Percentiles rank a stretch among this genome's conserved stretches.
phyloP scores from a whole-genome alignment of 495 filamentous ascomycete species.

The Oleoguttula mirabilis region DNA sequence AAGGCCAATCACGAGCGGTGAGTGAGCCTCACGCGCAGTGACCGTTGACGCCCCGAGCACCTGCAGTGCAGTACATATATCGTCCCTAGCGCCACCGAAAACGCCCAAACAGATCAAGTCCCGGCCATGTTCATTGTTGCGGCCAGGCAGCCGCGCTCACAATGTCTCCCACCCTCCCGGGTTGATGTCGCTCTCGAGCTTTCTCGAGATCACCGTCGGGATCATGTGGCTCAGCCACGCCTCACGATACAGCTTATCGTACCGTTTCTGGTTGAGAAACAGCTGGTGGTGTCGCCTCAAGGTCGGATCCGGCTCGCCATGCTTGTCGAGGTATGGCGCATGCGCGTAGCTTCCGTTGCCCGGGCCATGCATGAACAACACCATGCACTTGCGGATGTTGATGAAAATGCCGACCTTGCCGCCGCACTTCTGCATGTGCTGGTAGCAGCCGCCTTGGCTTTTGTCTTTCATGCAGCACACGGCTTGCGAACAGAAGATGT shows the following conservation, averaged over 20 bases:
- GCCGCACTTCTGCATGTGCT: constrained; percentile 80
- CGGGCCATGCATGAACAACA: constrained; percentile 67
- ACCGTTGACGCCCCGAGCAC: too few relatives aligned
- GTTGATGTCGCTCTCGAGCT: constrained; percentile 87
- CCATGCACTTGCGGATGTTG: constrained; percentile 87
- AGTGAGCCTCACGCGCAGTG: too few relatives aligned
- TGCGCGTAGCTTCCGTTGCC: constrained; percentile 51
- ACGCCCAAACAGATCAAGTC: too few relatives aligned
- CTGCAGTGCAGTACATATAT: too few relatives aligned
- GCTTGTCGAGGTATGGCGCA: constrained; percentile 88
- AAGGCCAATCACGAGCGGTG: too few relatives aligned
- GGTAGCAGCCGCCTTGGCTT: constrained; percentile 71
- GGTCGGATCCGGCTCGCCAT: constrained; percentile 84
- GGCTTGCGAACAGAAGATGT: constrained; percentile 88
- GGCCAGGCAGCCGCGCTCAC: too few relatives aligned
- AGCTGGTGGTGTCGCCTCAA: constrained; percentile 69
- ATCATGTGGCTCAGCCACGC: constrained; percentile 81
- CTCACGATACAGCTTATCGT: constrained; percentile 73
- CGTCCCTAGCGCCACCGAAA: too few relatives aligned
- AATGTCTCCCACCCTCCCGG: constrained; percentile 91
- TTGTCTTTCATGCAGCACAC: constrained; percentile 71
- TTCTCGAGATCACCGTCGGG: constrained; percentile 76
- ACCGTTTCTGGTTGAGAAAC: constrained; percentile 84
- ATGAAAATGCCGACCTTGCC: constrained; percentile 82
- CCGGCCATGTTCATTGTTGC: too few relatives aligned